Conservation (phyloP, 1,284 basidiomycete genomes). For the Vanrija sp. region DNA sequence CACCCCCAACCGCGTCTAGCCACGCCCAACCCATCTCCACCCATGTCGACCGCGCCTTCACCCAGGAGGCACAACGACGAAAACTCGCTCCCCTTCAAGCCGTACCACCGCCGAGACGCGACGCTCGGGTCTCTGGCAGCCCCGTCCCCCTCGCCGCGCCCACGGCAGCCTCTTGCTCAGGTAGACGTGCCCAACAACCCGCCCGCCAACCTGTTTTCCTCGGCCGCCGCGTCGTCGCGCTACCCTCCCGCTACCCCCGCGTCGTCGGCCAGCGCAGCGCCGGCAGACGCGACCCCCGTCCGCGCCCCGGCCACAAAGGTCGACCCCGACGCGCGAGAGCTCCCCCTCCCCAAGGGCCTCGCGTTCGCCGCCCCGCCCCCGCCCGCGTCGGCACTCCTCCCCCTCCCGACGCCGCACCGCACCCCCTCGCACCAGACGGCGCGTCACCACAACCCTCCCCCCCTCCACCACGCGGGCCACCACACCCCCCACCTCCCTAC, state of each 20-base stretch:
- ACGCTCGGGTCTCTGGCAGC: not conserved
- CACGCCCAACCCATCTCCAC: not conserved
- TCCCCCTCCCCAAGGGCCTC: slow-evolving; percentile 18
- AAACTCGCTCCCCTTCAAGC: slow-evolving; percentile 12
- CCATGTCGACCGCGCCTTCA: slow-evolving; percentile 13
- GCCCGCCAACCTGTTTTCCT: slow-evolving; percentile 10
- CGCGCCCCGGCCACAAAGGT: slow-evolving; percentile 16
- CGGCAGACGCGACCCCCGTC: slow-evolving; percentile 13
- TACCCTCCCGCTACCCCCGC: slow-evolving; percentile 13
- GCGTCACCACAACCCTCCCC: slow-evolving; percentile 1
- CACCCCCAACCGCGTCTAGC: not conserved
- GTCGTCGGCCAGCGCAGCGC: slow-evolving; percentile 5
- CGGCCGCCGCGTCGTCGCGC: not conserved
- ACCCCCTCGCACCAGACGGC: slow-evolving; percentile 1
- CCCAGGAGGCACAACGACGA: slow-evolving; percentile 20
- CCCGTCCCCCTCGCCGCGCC: slow-evolving; percentile 14
- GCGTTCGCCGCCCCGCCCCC: slow-evolving; percentile 10
- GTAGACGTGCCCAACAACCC: slow-evolving; percentile 9
- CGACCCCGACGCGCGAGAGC: slow-evolving; percentile 18
- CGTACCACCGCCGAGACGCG: slow-evolving; percentile 3
- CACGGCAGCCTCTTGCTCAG: slow-evolving; percentile 16
- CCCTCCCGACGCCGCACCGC: slow-evolving; percentile 14
- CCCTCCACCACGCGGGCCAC: slow-evolving; percentile 7
- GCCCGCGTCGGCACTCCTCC: slow-evolving; percentile 7
- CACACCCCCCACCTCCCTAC: slow-evolving; percentile 1